Conservation (phyloP, 2,329 filamentous ascomycete species). For the Sporothrix phasma region DNA sequence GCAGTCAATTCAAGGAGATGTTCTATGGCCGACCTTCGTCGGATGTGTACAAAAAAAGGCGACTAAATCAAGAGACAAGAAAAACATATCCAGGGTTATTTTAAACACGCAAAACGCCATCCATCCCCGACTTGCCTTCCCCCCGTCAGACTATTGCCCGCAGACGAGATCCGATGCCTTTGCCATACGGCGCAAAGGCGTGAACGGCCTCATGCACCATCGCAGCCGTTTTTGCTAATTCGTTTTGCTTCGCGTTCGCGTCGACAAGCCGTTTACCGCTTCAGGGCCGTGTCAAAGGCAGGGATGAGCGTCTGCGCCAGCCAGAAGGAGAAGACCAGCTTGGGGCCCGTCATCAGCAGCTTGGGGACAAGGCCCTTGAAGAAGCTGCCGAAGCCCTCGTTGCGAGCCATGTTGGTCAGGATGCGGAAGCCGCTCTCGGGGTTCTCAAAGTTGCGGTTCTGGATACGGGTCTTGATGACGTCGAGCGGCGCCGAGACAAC, state of each 20-base stretch:
- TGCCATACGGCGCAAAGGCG: not conserved
- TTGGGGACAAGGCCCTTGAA: conserved; percentile 98
- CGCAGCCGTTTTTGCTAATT: not conserved
- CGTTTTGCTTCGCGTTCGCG: not conserved
- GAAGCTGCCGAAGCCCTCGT: conserved; percentile 79
- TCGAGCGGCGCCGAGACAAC: conserved; percentile 92
- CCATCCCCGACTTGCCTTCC: not conserved
- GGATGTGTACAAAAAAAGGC: not conserved
- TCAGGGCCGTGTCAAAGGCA: conserved; percentile 53
- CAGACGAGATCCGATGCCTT: not conserved
- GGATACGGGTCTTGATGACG: conserved; percentile 96
- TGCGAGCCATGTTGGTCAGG: conserved; percentile 80
- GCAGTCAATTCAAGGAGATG: conserved; percentile 10
- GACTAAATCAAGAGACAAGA: not conserved
- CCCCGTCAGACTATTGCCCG: not conserved
- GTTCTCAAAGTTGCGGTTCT: conserved; percentile 98
- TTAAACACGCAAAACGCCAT: conserved; percentile 15
- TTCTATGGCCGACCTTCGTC: conserved; percentile 2
- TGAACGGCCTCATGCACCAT: not conserved
- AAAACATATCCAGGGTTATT: conserved; percentile 4
- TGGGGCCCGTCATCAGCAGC: conserved; percentile 97
- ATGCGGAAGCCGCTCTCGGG: conserved; percentile 91
- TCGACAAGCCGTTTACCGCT: conserved; percentile 13
- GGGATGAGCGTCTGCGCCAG: conserved; percentile 96
- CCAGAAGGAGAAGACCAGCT: conserved; percentile 99